phyloP scores from a whole-genome alignment of 2,329 filamentous ascomycete species.

The Beauveria scarabaeidicola region DNA sequence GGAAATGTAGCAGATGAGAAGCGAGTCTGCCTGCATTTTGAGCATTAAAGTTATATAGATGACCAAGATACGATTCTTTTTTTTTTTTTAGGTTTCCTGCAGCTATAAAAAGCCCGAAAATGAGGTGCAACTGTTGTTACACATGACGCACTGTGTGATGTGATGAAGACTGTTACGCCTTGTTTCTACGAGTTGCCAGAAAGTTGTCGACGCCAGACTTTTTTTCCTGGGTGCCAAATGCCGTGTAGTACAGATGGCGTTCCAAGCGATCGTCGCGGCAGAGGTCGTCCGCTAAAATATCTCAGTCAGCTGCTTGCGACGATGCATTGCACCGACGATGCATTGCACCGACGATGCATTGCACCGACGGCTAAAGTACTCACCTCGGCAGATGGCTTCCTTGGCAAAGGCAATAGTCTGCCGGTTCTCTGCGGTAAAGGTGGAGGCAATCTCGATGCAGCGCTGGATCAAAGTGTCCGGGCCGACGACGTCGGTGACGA shows the following conservation, averaged over 20 bases:
- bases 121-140: background rate
- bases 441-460: background rate
- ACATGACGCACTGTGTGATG: background rate
- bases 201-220: constrained; percentile 3
- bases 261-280: constrained; percentile 9
- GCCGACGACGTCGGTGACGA: background rate
- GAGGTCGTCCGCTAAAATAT: constrained; percentile 1
- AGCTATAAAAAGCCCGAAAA: background rate
- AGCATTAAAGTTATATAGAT: background rate
- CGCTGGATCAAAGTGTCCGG: background rate
- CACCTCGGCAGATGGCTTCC: constrained; percentile 9
- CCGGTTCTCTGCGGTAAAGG: background rate
- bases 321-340: background rate
- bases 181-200: background rate
- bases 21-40: background rate
- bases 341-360: too few relatives aligned
- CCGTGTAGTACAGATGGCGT: constrained; percentile 4
- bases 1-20: constrained; percentile 13
- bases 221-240: constrained; percentile 6
- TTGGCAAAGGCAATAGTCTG: constrained; percentile 6
- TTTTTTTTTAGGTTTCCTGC: background rate
- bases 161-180: background rate
- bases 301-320: background rate
- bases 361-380: background rate
- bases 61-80: background rate